Base-by-base conservation (phyloP, 2,329 filamentous ascomycete species). In the Botrytis sinoallii region DNA sequence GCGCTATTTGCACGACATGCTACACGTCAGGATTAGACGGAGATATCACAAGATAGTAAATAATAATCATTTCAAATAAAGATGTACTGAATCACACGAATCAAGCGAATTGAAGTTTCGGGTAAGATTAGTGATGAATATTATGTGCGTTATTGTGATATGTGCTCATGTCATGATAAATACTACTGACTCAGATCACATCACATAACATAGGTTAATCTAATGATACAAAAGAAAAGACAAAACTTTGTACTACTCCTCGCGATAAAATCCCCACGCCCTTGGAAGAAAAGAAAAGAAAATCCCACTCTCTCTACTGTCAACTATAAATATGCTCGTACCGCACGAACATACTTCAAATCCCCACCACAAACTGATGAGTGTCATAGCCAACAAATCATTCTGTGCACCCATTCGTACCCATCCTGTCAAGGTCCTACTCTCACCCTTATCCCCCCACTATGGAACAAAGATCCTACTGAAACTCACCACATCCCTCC, bases 401-500 rank as follows among this genome's bases (percentile, higher is more conserved):
- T 29, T 64, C n/a, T 44, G 38, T 44, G n/a, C 38, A 29, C 16
- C 61, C 40, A 3, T n/a, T 12, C 38, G 4, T 5, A 16, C 25
- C 20, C 22, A 7, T 22, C 16, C 32, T 29, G n/a, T 4, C 8
- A 25, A 22, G 8, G 12, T 32, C 38, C 18, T 16, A 8, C n/a
- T 42, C 7, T 2, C 55, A 57, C 22, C 38, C 18, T 18, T 16
- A 48, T 48, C 25, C 20, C 20, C 29, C 12, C 42, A 42, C 76
- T 68, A 80, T 66, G 96, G 96, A 59, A 98, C 94, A 85, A 93
- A 99, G 75, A 99, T 90, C 78, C 94, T 89, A 77, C 93, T 95
- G 82, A 97, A 98, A 72, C 95, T 96, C 72, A 90, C 89, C 44
- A 98, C 94, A 78, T 96, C 92, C 73, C 93, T 89, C 69, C 96